Percentiles rank a stretch among this genome's conserved stretches.
Conservation (phyloP, 1,139 yeast genomes). For the Suhomyces maxii region DNA sequence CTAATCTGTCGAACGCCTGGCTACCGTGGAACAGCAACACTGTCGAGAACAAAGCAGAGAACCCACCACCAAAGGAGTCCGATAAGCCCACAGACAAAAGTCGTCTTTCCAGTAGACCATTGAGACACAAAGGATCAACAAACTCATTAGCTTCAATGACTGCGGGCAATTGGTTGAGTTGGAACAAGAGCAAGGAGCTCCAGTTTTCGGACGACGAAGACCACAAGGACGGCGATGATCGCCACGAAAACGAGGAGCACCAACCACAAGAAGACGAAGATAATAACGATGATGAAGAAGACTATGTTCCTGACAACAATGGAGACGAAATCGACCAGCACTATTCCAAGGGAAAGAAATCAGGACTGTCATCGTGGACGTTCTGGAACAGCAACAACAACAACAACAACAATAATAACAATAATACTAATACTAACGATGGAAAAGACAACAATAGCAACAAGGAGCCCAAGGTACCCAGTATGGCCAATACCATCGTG, state of each 20-base stretch:
- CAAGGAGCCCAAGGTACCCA: slow-evolving; percentile 13
- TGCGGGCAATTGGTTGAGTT: slow-evolving; percentile 18
- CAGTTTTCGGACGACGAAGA: slow-evolving; percentile 5
- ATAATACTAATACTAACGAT: too few species aligned
- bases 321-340: slow-evolving; percentile 40
- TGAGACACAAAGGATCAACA: slow-evolving; percentile 19
- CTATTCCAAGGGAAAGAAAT: slow-evolving; percentile 24
- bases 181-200: slow-evolving; percentile 11
- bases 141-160: slow-evolving; percentile 23
- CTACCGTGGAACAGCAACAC: slow-evolving; percentile 5
- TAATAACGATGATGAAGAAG: slow-evolving; percentile 25
- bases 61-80: neutral
- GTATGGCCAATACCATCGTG: slow-evolving; percentile 35
- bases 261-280: slow-evolving; percentile 13
- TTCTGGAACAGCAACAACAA: slow-evolving; percentile 33
- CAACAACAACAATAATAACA: slow-evolving; percentile 13
- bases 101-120: neutral
- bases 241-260: slow-evolving; percentile 10
- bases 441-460: slow-evolving; percentile 11
- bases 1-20: slow-evolving; percentile 8
- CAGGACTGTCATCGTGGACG: slow-evolving; percentile 31
- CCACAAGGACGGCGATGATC: slow-evolving; percentile 5
- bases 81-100: neutral
- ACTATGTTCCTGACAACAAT: slow-evolving; percentile 25
- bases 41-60: neutral